Conservation (phyloP, 805 yeast genomes). For the Schizosaccharomyces octosporus region DNA sequence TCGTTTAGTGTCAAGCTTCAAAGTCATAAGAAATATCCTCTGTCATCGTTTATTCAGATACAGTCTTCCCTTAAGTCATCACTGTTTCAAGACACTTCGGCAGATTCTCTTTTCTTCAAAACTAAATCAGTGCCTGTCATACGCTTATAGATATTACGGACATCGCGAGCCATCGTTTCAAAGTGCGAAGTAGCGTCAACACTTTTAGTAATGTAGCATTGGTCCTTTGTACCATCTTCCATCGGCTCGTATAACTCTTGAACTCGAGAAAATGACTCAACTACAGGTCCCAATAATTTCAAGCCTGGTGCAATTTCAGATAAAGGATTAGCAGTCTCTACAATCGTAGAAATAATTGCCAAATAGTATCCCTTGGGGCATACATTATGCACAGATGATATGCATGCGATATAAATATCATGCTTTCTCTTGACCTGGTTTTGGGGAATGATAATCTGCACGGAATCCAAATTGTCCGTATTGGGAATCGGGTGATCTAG, state of each 20-base stretch:
- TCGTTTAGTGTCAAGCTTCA: too few relatives aligned
- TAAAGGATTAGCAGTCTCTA: slow-evolving; percentile 84
- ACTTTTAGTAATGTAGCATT: slow-evolving; percentile 56
- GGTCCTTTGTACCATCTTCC: slow-evolving; percentile 57
- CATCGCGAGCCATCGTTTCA: slow-evolving; percentile 89
- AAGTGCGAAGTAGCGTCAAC: slow-evolving; percentile 91
- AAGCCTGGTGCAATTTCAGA: slow-evolving; percentile 83
- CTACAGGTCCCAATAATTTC: slow-evolving; percentile 52
- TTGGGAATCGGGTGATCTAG: slow-evolving; percentile 71
- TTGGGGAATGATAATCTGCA: slow-evolving; percentile 89
- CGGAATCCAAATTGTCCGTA: slow-evolving; percentile 62
- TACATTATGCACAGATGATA: slow-evolving; percentile 75
- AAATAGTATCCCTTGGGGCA: slow-evolving; percentile 69
- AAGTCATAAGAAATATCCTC: too few relatives aligned
- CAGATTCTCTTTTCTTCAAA: slow-evolving; percentile 26
- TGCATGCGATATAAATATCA: slow-evolving; percentile 80
- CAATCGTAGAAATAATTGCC: slow-evolving; percentile 82
- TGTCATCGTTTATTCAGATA: too few relatives aligned
- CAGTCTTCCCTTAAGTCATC: too few relatives aligned
- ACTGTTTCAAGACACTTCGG: too few relatives aligned
- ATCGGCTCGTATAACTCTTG: slow-evolving; percentile 74
- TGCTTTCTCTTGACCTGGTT: slow-evolving; percentile 79
- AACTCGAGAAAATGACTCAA: slow-evolving; percentile 81
- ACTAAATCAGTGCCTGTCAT: slow-evolving; percentile 81
- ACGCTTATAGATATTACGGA: slow-evolving; percentile 76